These are phyloP conservation scores for Mortierella sp. DNA, from an alignment of 371 early-diverging fungal genomes.

Conservation along the genomic window DNA sequence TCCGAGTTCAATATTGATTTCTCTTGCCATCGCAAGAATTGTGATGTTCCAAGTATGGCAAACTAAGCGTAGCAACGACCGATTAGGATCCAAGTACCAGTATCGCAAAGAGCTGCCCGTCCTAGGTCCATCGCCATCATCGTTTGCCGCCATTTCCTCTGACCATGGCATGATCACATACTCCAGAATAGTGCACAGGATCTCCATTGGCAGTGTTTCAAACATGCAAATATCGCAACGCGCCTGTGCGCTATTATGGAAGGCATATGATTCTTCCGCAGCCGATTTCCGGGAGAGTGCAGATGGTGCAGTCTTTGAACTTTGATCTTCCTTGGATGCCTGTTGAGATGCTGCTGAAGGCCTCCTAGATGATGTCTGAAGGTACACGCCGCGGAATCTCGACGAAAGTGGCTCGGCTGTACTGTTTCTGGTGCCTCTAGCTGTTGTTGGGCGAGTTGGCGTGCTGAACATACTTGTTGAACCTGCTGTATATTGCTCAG, in stretches of 20 bases:
- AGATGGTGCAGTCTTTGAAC: not conserved
- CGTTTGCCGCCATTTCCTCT: conserved; percentile 5
- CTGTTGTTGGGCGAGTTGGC: too few relatives aligned
- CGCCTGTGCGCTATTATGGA: not conserved
- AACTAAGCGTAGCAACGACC: conserved; percentile 20
- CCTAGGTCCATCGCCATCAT: conserved; percentile 26
- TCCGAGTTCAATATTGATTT: conserved; percentile 23
- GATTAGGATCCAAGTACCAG: conserved; percentile 23
- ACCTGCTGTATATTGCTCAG: too few relatives aligned
- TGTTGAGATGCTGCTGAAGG: not conserved
- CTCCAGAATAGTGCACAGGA: conserved; percentile 29
- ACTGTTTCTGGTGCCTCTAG: too few relatives aligned
- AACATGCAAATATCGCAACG: conserved; percentile 6
- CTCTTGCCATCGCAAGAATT: conserved; percentile 34
- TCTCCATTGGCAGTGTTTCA: conserved; percentile 22
- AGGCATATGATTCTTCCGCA: not conserved
- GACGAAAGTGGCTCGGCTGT: not conserved
- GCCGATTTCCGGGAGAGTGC: not conserved
- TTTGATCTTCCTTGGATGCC: not conserved
- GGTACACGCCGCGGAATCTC: not conserved
- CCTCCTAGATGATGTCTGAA: not conserved
- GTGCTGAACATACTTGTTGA: too few relatives aligned
- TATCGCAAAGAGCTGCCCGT: conserved; percentile 12
- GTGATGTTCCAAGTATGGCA: conserved; percentile 35
- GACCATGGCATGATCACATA: conserved; percentile 10